phyloP scores from a whole-genome alignment of 2,329 filamentous ascomycete genomes.

The Claviceps capensis region DNA sequence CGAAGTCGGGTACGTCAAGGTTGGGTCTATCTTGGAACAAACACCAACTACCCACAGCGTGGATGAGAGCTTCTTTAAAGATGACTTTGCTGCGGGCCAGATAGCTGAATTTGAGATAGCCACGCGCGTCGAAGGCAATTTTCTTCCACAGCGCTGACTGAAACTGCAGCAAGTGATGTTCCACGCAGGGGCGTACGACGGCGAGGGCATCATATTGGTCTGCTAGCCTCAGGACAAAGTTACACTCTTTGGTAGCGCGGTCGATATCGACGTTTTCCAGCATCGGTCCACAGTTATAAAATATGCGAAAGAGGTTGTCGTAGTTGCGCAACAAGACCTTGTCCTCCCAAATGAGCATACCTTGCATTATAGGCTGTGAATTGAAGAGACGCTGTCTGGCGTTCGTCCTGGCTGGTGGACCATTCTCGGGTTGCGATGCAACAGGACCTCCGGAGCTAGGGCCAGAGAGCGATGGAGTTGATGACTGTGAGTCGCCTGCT shows the following conservation, averaged over 20 bases:
- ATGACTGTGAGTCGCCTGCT: too few species aligned
- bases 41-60: slow-evolving; percentile 92
- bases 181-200: too few species aligned
- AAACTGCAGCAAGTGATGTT: too few species aligned
- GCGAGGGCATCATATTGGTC: too few species aligned
- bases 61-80: slow-evolving; percentile 77
- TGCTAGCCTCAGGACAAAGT: slow-evolving; percentile 49
- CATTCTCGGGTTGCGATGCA: slow-evolving; percentile 16
- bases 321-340: slow-evolving; percentile 79
- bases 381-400: slow-evolving; percentile 26
- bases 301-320: slow-evolving; percentile 51
- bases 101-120: slow-evolving; percentile 81
- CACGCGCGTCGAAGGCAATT: slow-evolving; percentile 89
- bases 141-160: slow-evolving; percentile 60
- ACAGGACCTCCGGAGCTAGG: slow-evolving; percentile 17
- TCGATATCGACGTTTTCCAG: slow-evolving; percentile 82
- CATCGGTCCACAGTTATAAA: slow-evolving; percentile 53
- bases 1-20: slow-evolving; percentile 46
- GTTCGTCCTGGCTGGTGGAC: slow-evolving; percentile 26
- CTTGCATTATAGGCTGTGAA: too few species aligned
- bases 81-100: slow-evolving; percentile 72
- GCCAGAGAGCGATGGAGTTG: slow-evolving; percentile 9
- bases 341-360: slow-evolving; percentile 21
- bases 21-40: slow-evolving; percentile 67
- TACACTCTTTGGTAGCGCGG: slow-evolving; percentile 86